Percentiles rank a stretch among this genome's conserved stretches.
These are phyloP conservation scores for Petasospora fabianii DNA, from an alignment of 1,139 yeast genomes.

Conservation along the genomic window DNA sequence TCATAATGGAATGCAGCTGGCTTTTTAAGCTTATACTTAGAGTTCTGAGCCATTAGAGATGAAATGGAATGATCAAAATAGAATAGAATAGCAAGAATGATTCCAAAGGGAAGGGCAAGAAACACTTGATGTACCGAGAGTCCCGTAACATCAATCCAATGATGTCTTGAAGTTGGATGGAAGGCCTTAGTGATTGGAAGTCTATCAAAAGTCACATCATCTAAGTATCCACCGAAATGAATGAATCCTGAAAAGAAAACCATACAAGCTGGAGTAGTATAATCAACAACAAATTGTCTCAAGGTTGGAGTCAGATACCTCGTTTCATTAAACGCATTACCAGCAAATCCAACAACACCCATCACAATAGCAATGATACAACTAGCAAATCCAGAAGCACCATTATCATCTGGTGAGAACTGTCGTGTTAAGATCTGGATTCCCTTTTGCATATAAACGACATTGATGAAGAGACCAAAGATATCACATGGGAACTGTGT, in stretches of 20 bases:
- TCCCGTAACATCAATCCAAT: conserved; percentile 55
- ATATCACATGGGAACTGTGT: conserved; percentile 88
- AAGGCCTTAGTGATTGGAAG: conserved; percentile 75
- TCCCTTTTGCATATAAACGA: conserved; percentile 90
- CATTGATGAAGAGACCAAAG: conserved; percentile 86
- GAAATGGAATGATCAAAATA: conserved; percentile 96
- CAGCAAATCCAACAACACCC: conserved; percentile 69
- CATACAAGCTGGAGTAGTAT: conserved; percentile 78
- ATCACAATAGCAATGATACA: conserved; percentile 69
- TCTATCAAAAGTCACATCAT: conserved; percentile 47
- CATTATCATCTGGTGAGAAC: conserved; percentile 41
- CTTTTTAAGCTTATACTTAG: conserved; percentile 74
- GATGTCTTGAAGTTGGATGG: conserved; percentile 59
- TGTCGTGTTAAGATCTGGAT: conserved; percentile 75
- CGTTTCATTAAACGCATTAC: conserved; percentile 56
- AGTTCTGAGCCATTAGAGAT: conserved; percentile 84
- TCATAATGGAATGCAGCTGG: conserved; percentile 95
- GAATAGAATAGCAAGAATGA: conserved; percentile 75
- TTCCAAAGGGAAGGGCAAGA: conserved; percentile 88
- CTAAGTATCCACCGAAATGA: conserved; percentile 79
- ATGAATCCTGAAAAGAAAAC: conserved; percentile 89
- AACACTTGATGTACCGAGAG: conserved; percentile 73
- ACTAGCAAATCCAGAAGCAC: conserved; percentile 73
- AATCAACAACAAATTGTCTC: conserved; percentile 76
- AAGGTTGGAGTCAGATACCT: conserved; percentile 55